Conservation (phyloP, 805 yeast genomes). For the Wickerhamiella azyma region DNA sequence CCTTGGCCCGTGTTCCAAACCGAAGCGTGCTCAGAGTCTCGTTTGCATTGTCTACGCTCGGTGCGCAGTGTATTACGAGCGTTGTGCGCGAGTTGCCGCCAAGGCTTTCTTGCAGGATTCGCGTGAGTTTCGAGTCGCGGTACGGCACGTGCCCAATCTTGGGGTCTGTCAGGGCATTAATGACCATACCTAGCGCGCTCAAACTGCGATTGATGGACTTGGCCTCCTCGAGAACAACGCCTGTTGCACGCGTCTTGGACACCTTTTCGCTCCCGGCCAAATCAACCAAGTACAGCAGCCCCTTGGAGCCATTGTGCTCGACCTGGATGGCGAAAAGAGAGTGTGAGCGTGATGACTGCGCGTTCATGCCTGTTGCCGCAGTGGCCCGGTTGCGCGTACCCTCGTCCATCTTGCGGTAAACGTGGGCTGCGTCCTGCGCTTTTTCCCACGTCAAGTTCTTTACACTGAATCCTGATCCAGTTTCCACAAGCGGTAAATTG, state of each 20-base stretch:
- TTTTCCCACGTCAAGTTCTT: conserved; percentile 52
- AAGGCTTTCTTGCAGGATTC: conserved; percentile 62
- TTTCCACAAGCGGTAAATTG: conserved; percentile 9
- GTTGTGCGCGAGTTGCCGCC: conserved; percentile 77
- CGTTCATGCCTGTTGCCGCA: conserved; percentile 55
- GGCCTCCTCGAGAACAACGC: conserved; percentile 67
- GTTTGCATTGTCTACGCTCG: conserved; percentile 37
- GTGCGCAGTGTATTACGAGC: conserved; percentile 60
- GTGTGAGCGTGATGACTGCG: conserved; percentile 66
- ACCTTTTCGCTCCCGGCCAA: conserved; percentile 80
- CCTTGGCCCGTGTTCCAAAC: conserved; percentile 62
- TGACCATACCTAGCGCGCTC: conserved; percentile 67
- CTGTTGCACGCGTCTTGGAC: conserved; percentile 63
- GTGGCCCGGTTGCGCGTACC: conserved; percentile 47
- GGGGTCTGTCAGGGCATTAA: conserved; percentile 61
- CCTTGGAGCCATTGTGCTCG: conserved; percentile 28
- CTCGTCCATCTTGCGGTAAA: conserved; percentile 40
- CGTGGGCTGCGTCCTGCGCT: conserved; percentile 45
- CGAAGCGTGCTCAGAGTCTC: conserved; percentile 63
- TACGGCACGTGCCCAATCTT: conserved; percentile 55
- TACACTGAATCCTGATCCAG: conserved; percentile 49
- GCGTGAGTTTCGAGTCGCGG: conserved; percentile 63
- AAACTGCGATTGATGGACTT: conserved; percentile 70
- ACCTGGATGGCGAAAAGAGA: conserved; percentile 60
- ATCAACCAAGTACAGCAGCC: conserved; percentile 63